phyloP scores from a whole-genome alignment of 1,284 basidiomycete species.

The Apiotrichum domesticum region DNA sequence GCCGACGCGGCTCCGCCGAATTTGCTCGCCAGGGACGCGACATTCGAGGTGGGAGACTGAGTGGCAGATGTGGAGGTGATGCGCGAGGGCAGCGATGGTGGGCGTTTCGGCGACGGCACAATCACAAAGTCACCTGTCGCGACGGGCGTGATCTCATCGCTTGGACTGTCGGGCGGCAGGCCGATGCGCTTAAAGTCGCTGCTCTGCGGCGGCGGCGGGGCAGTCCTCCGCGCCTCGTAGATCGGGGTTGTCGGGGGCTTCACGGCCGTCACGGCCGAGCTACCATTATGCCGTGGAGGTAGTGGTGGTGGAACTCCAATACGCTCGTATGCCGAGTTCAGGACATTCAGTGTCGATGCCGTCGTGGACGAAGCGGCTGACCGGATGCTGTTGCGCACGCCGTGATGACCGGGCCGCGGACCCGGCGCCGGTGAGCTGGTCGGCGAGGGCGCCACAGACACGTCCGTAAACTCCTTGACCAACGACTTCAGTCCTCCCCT shows the following conservation, averaged over 20 bases:
- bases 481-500: conserved; percentile 21
- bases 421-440: conserved; percentile 6
- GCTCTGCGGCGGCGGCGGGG: conserved; percentile 11
- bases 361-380: not conserved
- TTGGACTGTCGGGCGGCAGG: conserved; percentile 1
- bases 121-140: conserved; percentile 40
- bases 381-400: not conserved
- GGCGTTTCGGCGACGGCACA: conserved; percentile 20
- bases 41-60: not conserved
- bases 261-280: not conserved
- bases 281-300: conserved; percentile 11
- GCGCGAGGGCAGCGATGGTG: conserved; percentile 1
- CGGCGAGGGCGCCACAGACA: conserved; percentile 28
- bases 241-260: not conserved
- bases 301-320: conserved; percentile 15
- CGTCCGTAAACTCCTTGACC: conserved; percentile 19
- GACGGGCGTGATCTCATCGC: conserved; percentile 24
- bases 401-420: not conserved
- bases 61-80: not conserved
- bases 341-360: not conserved
- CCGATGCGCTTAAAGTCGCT: conserved; percentile 14
- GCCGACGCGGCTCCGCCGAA: not conserved
- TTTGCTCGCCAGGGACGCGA: not conserved
- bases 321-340: conserved; percentile 9
- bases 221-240: conserved; percentile 12